Evolutionary conservation across 345 rosid species (phyloP).

Genomic region (Citrus trifoliata): DNA sequence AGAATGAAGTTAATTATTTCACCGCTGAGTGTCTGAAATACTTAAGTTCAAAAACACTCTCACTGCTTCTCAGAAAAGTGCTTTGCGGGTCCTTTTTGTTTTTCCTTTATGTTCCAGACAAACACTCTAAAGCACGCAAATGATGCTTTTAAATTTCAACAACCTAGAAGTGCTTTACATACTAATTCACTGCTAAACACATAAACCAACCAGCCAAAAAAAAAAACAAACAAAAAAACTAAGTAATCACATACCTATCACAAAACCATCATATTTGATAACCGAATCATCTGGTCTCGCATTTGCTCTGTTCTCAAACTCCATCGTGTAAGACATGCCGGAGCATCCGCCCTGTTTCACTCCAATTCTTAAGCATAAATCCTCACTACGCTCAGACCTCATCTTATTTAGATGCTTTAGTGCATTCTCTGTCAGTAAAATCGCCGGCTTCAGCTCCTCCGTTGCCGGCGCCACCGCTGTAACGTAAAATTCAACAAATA

Average conservation of each 20-base stretch:
- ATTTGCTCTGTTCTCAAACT: slow-evolving; percentile 64
- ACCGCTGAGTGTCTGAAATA: neutral
- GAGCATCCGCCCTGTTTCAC: slow-evolving; percentile 96
- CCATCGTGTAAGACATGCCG: slow-evolving; percentile 97
- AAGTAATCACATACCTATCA: slow-evolving; percentile 50
- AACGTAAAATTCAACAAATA: neutral
- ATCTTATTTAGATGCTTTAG: slow-evolving; percentile 80
- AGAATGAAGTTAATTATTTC: neutral
- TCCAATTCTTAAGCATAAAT: slow-evolving; percentile 88
- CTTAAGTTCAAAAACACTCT: neutral
- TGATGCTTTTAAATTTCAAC: neutral
- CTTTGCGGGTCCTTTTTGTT: neutral
- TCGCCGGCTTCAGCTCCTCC: slow-evolving; percentile 72
- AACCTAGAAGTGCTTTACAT: neutral
- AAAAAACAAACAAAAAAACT: neutral
- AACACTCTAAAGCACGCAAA: neutral
- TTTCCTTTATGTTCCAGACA: neutral
- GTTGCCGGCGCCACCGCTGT: slow-evolving; percentile 40
- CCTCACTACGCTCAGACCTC: slow-evolving; percentile 65
- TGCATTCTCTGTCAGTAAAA: slow-evolving; percentile 67
- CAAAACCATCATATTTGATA: slow-evolving; percentile 70
- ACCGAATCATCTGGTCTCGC: slow-evolving; percentile 79
- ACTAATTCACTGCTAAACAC: neutral
- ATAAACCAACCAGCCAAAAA: neutral
- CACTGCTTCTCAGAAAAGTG: neutral